Base-by-base conservation (phyloP, 768 basidiomycete species). In the Psilocybe sp. region DNA sequence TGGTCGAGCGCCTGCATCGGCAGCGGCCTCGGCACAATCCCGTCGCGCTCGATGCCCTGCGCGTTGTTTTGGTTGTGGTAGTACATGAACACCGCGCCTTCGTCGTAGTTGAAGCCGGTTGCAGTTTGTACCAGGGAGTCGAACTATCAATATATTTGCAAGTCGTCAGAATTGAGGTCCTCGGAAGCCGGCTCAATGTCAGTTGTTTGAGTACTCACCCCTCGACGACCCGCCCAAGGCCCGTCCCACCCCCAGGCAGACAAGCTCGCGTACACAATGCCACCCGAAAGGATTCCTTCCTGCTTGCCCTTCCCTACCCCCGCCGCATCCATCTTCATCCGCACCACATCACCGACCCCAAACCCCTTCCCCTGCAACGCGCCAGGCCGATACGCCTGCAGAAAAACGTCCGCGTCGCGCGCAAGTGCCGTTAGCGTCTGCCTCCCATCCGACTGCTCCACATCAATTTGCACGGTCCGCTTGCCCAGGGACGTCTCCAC, bases 51-150 rank as follows among this genome's bases (percentile, higher is more conserved):
- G 10, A 36, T 31, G 19, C 40, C 46, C 40, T 51, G 39, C n/a
- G 50, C 41, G 6, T 41, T 45, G 3, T 49, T 50, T 47, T 62
- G 76, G 8, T 59, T 50, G 1, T 67, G 65, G 52, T 72, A 79
- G 2, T 78, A 28, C 23, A 28, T 28, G 23, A 28, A 28, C 23
- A 28, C 78, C 44, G 72, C 64, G 2, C 70, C 80, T 64, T 86
- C 84, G 6, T 77, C 77, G n/a, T 66, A 58, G 46, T 82, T 84
- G 61, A 83, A 79, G 0, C 83, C 84, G 0, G 74, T 76, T 2
- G 80, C 80, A 0, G 79, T 82, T 64, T 86, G 82, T 0, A 84
- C 79, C 2, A 85, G 67, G 1, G 82, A 84, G 56, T 86, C 82
- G 49, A 84, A 85, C 81, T 83, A 11, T 18, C 23, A 28, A 7